Base-by-base conservation (phyloP, 2,329 filamentous ascomycete species). In the Lecanoromycetidae sp. region DNA sequence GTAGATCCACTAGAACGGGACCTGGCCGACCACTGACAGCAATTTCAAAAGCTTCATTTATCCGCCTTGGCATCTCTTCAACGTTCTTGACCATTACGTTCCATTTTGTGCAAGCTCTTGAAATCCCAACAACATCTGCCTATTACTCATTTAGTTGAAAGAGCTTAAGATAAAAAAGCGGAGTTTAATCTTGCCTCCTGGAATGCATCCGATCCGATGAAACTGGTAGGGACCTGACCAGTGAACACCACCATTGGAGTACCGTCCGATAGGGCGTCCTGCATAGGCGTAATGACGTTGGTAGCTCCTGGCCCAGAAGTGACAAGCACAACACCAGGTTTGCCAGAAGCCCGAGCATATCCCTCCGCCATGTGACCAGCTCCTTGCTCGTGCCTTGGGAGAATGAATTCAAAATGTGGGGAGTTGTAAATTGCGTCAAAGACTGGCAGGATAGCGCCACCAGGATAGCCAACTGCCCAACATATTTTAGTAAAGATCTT, bases 381-480 rank as follows among this genome's bases (percentile, higher is more conserved):
- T 56, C 91, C 91, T 69, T 98, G 91, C 70, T 96, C 91, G 69
- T 98, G 91, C 67, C 85, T 80, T 25, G 91, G 91, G 7, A 96
- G 79, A 65, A 96, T 80, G 62, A 98, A 96, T 53, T 95, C 82
- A 71, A 96, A 94, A 68, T 95, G 84, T 71, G 84, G 80, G 49
- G 90, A 96, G 72, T 95, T 94, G 76, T 94, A 94, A 63, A 98
- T 96, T 61, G 91, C 91, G 66, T 98, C 91, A 71, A 94, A 96
- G 38, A 96, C 90, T 58, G 90, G 90, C 30, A 96, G 80, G 68
- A 96, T 96, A 55, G 91, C 88, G 63, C 91, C 90, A 60, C 90
- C 90, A 56, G 90, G 86, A 69, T 96, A 96, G 12, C 37, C 47
- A 49, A 32, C 25, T 43, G n/a, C 32, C 5, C 4, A 8, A 19